These are phyloP conservation scores for Rhodosporidiobolus sp. DNA, from an alignment of 768 basidiomycete species.

Conservation along the genomic window DNA sequence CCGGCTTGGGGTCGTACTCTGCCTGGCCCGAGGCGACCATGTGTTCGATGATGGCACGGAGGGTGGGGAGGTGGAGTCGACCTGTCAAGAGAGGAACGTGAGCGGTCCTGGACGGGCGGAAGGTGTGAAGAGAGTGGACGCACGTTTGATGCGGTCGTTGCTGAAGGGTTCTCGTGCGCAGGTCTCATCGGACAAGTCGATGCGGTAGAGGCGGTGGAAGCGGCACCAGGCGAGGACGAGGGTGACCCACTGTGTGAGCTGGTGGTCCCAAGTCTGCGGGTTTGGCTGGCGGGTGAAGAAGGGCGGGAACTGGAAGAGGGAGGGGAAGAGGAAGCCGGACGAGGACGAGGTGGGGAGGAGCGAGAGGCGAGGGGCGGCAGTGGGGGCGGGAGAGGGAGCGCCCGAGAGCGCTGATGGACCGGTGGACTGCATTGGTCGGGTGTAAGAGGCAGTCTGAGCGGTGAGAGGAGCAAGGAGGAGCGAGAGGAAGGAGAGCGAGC, in stretches of 20 bases:
- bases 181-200: conserved; percentile 44
- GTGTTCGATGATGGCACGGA: conserved; percentile 1
- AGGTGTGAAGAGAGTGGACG: conserved; percentile 14
- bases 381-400: neutral
- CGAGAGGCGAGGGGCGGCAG: conserved; percentile 3
- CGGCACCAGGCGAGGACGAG: conserved; percentile 48
- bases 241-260: conserved; percentile 49
- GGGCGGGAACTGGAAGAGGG: conserved; percentile 52
- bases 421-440: neutral
- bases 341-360: conserved; percentile 15
- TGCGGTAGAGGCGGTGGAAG: conserved; percentile 45
- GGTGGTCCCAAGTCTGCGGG: conserved; percentile 49
- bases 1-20: conserved; percentile 25
- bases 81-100: neutral
- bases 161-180: conserved; percentile 45
- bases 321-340: conserved; percentile 48
- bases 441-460: too few relatives aligned
- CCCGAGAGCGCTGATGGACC: neutral
- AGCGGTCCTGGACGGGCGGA: neutral
- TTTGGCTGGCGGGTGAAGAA: conserved; percentile 54
- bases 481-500: neutral
- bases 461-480: neutral
- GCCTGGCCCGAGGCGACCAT: conserved; percentile 17
- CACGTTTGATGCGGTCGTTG: conserved; percentile 48
- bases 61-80: conserved; percentile 6